Evolutionary conservation across 345 rosid genomes (phyloP).

Genomic region (Rubroshorea leprosula): DNA sequence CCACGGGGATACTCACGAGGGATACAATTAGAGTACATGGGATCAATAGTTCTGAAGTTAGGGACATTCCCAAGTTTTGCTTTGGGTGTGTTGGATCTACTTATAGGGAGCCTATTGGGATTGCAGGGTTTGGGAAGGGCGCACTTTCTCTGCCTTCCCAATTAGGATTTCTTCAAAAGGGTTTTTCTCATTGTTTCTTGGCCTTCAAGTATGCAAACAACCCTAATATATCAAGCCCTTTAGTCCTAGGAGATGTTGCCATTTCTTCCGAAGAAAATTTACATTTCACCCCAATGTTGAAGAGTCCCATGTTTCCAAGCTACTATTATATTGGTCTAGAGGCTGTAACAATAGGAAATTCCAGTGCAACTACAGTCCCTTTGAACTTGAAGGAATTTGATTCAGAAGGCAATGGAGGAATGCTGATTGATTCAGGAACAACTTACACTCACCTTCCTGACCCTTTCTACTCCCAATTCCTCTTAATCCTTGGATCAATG

Average conservation of each 20-base stretch:
- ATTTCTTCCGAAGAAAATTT: slow-evolving; percentile 33
- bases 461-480: slow-evolving; percentile 60
- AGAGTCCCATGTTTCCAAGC: slow-evolving; percentile 55
- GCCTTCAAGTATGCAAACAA: slow-evolving; percentile 71
- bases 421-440: slow-evolving; percentile 81
- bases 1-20: slow-evolving; percentile 51
- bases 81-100: slow-evolving; percentile 72
- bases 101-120: slow-evolving; percentile 69
- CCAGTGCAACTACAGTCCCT: slow-evolving; percentile 35
- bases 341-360: slow-evolving; percentile 47
- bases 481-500: slow-evolving; percentile 35
- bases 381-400: slow-evolving; percentile 54
- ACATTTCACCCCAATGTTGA: slow-evolving; percentile 74
- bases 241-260: slow-evolving; percentile 55
- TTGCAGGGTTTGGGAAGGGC: slow-evolving; percentile 87
- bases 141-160: slow-evolving; percentile 70
- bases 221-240: slow-evolving; percentile 69
- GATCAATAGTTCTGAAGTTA: slow-evolving; percentile 15
- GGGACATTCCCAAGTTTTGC: slow-evolving; percentile 47
- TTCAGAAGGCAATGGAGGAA: slow-evolving; percentile 72
- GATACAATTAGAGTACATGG: slow-evolving; percentile 59
- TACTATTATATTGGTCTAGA: slow-evolving; percentile 71
- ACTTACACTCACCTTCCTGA: slow-evolving; percentile 77
- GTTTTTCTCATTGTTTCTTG: slow-evolving; percentile 84
- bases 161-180: slow-evolving; percentile 62